These are phyloP conservation scores for Zasmidium citrigriseum DNA, from an alignment of 2,329 filamentous ascomycete species.

Conservation along the genomic window DNA sequence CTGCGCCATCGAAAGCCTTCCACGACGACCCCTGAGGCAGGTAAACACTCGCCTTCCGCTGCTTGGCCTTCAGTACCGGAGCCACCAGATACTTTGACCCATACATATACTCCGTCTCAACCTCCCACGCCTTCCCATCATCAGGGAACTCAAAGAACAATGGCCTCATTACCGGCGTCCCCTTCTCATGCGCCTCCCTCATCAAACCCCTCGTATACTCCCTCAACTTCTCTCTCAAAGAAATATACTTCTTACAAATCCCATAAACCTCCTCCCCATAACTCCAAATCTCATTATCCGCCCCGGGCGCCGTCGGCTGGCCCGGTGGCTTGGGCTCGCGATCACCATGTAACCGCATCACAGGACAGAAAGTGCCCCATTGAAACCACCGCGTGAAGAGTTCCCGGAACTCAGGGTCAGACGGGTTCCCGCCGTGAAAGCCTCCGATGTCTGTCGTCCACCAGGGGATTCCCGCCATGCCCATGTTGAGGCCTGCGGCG, in stretches of 20 bases:
- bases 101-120: conserved; percentile 66
- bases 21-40: conserved; percentile 53
- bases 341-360: conserved; percentile 68
- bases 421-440: conserved; percentile 65
- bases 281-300: conserved; percentile 65
- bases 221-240: conserved; percentile 58
- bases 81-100: conserved; percentile 60
- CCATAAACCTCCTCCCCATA: conserved; percentile 62
- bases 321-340: conserved; percentile 54
- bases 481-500: conserved; percentile 66
- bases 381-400: conserved; percentile 70
- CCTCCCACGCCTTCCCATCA: conserved; percentile 56
- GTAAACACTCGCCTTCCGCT: conserved; percentile 52
- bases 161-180: conserved; percentile 62
- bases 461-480: conserved; percentile 64
- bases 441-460: conserved; percentile 73
- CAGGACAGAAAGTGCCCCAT: conserved; percentile 67
- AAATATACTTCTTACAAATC: conserved; percentile 62
- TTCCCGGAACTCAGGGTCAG: conserved; percentile 59
- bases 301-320: conserved; percentile 46
- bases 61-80: conserved; percentile 56
- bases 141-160: conserved; percentile 65
- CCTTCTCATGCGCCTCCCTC: conserved; percentile 60
- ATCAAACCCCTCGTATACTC: conserved; percentile 61
- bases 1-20: conserved; percentile 43